phyloP scores from a whole-genome alignment of 2,329 filamentous ascomycete genomes.

The Xylaria sp. region DNA sequence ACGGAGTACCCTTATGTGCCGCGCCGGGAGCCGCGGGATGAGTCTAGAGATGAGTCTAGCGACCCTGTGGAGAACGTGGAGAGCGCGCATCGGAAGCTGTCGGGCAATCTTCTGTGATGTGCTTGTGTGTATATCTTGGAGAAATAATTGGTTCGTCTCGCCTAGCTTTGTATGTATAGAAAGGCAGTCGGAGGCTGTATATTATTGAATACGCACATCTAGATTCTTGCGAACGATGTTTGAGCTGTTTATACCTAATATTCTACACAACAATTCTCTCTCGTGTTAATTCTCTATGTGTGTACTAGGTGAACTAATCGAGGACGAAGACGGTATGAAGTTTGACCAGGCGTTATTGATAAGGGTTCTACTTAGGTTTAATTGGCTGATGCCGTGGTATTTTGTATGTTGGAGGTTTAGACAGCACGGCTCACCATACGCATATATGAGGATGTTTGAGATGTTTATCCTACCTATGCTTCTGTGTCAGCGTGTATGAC shows the following conservation, averaged over 20 bases:
- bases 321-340: too few species aligned
- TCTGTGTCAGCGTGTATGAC: too few species aligned
- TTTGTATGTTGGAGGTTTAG: too few species aligned
- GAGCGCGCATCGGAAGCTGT: constrained; percentile 46
- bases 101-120: constrained; percentile 45
- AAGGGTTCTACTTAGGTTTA: too few species aligned
- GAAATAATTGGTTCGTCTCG: background rate
- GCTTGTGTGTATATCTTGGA: background rate
- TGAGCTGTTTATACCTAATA: background rate
- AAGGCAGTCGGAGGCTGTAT: background rate
- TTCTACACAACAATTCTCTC: background rate
- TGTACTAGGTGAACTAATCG: background rate
- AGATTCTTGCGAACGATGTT: background rate
- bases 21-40: constrained; percentile 12
- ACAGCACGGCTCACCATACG: too few species aligned
- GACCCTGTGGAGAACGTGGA: constrained; percentile 41
- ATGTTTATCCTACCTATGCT: too few species aligned
- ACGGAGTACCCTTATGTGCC: constrained; percentile 48
- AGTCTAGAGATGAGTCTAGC: constrained; percentile 37
- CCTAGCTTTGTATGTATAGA: constrained; percentile 3
- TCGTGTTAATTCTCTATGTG: background rate
- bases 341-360: too few species aligned
- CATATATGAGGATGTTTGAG: too few species aligned
- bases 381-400: too few species aligned
- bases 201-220: background rate